Evolutionary conservation across 192 early-diverging fungal species (phyloP).

Genomic region (Coemansia sp.): DNA sequence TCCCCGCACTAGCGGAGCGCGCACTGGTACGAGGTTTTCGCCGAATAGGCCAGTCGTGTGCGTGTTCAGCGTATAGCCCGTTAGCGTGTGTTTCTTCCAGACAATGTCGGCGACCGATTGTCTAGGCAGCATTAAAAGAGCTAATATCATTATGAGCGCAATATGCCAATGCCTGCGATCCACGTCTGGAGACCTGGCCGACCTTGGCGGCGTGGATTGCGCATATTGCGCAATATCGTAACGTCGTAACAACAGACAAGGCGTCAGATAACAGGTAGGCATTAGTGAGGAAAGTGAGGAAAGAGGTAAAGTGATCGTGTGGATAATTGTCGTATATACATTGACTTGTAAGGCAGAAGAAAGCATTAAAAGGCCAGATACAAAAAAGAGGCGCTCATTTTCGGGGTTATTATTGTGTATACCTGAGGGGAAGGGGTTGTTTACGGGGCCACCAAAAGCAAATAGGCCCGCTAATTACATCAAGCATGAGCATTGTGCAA

Average conservation of each 20-base stretch:
- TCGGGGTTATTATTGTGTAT: neutral
- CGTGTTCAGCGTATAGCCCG: conserved; percentile 17
- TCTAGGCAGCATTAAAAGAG: neutral
- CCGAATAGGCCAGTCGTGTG: neutral
- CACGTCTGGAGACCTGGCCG: neutral
- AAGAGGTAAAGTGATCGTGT: neutral
- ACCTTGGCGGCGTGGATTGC: neutral
- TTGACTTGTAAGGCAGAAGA: neutral
- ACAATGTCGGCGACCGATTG: conserved; percentile 10
- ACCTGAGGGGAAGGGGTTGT: neutral
- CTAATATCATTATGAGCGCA: neutral
- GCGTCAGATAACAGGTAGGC: neutral
- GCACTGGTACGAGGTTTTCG: conserved; percentile 15
- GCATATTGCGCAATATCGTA: neutral
- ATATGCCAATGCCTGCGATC: neutral
- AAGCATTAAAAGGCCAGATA: neutral
- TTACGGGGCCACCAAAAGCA: neutral
- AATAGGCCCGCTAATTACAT: neutral
- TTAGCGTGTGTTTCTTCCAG: conserved; percentile 7
- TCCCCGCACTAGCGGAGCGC: conserved; percentile 8
- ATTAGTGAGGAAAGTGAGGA: too few species aligned
- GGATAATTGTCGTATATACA: neutral
- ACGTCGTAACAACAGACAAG: neutral
- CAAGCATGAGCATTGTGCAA: conserved; percentile 1
- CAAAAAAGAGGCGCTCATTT: neutral